Conservation (phyloP, 257 asterid genomes). For the Paraleonurus japonicus region DNA sequence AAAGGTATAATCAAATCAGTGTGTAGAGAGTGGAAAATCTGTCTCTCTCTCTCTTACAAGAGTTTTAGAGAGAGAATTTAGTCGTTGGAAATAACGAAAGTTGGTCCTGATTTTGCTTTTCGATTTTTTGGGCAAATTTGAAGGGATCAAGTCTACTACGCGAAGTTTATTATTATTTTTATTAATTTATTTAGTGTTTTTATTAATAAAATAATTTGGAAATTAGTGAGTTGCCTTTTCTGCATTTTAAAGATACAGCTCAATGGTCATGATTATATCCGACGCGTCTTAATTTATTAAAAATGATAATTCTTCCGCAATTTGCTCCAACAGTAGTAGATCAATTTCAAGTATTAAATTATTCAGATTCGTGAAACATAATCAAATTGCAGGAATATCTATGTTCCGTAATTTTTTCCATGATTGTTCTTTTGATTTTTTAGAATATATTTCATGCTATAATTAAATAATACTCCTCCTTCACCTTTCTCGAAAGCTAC, state of each 20-base stretch:
- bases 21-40: neutral
- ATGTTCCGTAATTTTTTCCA: neutral
- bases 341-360: constrained; percentile 5
- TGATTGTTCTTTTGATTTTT: neutral
- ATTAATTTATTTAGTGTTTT: neutral
- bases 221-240: neutral
- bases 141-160: constrained; percentile 6
- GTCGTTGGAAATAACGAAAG: constrained; percentile 25
- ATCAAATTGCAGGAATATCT: neutral
- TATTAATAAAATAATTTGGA: neutral
- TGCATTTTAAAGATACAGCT: constrained; percentile 24
- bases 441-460: neutral
- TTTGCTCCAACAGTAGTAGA: neutral
- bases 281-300: constrained; percentile 18
- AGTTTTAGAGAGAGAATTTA: constrained; percentile 16
- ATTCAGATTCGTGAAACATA: constrained; percentile 8
- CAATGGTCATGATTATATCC: neutral
- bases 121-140: neutral
- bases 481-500: too few species aligned
- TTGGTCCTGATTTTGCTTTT: constrained; percentile 12
- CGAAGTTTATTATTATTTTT: neutral
- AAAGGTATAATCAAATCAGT: neutral
- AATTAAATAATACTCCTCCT: too few species aligned
- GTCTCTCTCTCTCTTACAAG: constrained; percentile 1
- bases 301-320: constrained; percentile 2